Evolutionary conservation across 140 eudicot genomes (phyloP), one percentile per base, ranked within the genome.

Genomic region (Stevia rebaudiana): DNA sequence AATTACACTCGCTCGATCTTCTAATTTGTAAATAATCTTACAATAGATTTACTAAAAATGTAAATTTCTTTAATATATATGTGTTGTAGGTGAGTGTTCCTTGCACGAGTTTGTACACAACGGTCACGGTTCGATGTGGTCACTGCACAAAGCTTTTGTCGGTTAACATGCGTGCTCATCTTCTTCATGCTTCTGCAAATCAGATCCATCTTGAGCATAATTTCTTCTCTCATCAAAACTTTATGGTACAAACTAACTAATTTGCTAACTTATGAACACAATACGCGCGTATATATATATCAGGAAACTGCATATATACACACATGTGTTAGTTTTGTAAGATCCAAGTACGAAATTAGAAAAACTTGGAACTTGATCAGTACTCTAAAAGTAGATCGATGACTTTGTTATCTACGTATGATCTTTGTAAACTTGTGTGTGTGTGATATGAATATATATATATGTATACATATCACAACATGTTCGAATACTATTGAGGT

Each of bases 111-210:
- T 79, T 91, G 87, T 83, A 79, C 84, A 77, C 84, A 56, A 87
- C 84, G 2, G 96, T 87, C 16, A 87, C 96, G 3, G 98, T 91
- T 59, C 75, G 95, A 81, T 91, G 98, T 48, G 98, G 98, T 10
- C 96, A 87, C 79, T 91, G 98, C 89, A 66, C 89, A 46, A 87
- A 84, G 71, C 84, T 84, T 31, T 75, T 91, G 68, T 81, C 92
- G 9, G 89, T 87, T 17, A 81, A 84, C 85, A 84, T 83, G 95
- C 79, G 82, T 4, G 86, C 78, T 7, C 73, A 80, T 59, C 95
- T 87, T 54, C 77, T 82, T 57, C 91, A 95, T 0, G 72, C 58
- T 7, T 58, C 73, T 1, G 77, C 92, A 6, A 87, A 84, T 74
- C 92, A 84, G 68, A 82, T 83, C 51, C 90, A 87, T 65, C 87